Percentiles rank a stretch among this genome's conserved stretches.
Conservation (phyloP, 768 basidiomycete genomes). For the Boletus tylopilopsis region DNA sequence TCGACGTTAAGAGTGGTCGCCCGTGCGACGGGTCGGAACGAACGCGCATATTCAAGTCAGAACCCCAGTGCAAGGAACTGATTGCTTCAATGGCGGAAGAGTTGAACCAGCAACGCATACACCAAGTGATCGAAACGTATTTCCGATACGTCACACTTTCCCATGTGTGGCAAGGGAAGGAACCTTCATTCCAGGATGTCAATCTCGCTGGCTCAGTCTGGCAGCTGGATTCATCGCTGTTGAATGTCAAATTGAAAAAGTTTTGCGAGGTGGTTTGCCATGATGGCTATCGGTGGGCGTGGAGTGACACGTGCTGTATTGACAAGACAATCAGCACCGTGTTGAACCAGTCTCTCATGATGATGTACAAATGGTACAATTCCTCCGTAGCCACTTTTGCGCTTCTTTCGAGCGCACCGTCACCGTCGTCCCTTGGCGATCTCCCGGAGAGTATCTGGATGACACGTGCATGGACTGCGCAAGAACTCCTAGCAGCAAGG, state of each 20-base stretch:
- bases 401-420: not conserved
- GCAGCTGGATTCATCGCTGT: not conserved
- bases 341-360: slow-evolving; percentile 7
- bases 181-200: slow-evolving; percentile 10
- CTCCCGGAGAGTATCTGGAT: slow-evolving; percentile 3
- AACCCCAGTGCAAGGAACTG: not conserved
- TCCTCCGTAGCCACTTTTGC: slow-evolving; percentile 1
- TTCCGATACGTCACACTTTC: slow-evolving; percentile 11
- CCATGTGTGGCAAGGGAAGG: slow-evolving; percentile 11
- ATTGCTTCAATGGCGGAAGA: slow-evolving; percentile 6
- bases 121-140: not conserved
- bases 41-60: not conserved
- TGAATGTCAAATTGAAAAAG: slow-evolving; percentile 1
- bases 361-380: slow-evolving; percentile 16
- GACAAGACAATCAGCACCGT: slow-evolving; percentile 9
- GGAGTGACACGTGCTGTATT: slow-evolving; percentile 13
- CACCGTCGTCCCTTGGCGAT: not conserved
- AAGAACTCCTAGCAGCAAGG: slow-evolving; percentile 12
- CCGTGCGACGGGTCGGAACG: not conserved
- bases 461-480: slow-evolving; percentile 14
- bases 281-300: slow-evolving; percentile 12
- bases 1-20: not conserved
- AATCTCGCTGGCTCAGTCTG: not conserved
- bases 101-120: slow-evolving; percentile 1
- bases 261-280: slow-evolving; percentile 5